These are phyloP conservation scores for Aspergillus viridinutans DNA, from an alignment of 2,329 filamentous ascomycete genomes.

Conservation along the genomic window DNA sequence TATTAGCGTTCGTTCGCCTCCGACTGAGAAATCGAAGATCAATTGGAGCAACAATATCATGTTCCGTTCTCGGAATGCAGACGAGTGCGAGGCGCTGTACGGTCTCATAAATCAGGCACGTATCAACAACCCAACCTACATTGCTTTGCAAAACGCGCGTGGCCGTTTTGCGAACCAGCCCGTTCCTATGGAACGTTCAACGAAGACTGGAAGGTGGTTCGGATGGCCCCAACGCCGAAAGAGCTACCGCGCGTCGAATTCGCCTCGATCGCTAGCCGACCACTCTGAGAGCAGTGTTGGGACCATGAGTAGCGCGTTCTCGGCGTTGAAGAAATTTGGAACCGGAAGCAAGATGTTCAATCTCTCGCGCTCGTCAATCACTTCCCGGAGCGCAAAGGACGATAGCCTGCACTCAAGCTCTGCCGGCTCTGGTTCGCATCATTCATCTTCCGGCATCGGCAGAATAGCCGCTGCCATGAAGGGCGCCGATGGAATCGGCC, in stretches of 20 bases:
- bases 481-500: constrained; percentile 60
- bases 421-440: constrained; percentile 43
- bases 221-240: constrained; percentile 50
- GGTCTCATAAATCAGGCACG: constrained; percentile 81
- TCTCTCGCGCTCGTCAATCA: constrained; percentile 72
- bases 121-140: constrained; percentile 89
- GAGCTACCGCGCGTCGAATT: constrained; percentile 56
- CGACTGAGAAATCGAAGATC: constrained; percentile 68
- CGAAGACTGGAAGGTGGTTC: constrained; percentile 40
- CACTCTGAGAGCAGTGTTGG: constrained; percentile 71
- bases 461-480: constrained; percentile 45
- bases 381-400: constrained; percentile 47
- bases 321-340: constrained; percentile 70
- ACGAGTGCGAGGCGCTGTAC: constrained; percentile 80
- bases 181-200: constrained; percentile 46
- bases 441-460: constrained; percentile 56
- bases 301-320: constrained; percentile 74
- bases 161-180: constrained; percentile 54
- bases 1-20: constrained; percentile 86
- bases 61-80: constrained; percentile 73
- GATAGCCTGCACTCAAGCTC: constrained; percentile 58
- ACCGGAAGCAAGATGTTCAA: constrained; percentile 72
- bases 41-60: constrained; percentile 74
- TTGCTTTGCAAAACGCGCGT: constrained; percentile 69
- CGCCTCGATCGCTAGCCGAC: constrained; percentile 53